Percentiles rank a stretch among this genome's conserved stretches.
phyloP scores from a whole-genome alignment of 1,139 yeast species.

The Petasospora rhodanensis region DNA sequence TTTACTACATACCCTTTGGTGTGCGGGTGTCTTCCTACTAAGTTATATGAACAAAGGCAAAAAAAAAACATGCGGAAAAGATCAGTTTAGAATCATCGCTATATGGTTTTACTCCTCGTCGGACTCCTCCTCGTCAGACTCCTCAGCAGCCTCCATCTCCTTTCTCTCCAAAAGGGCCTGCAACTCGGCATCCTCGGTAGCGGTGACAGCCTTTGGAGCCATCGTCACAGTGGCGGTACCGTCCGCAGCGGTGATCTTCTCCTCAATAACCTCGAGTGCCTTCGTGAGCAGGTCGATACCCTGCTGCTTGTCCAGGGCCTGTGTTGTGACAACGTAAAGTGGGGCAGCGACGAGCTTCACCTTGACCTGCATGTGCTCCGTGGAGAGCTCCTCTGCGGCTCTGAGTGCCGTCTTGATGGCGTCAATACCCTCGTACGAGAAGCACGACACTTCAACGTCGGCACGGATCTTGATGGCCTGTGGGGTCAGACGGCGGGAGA shows the following conservation, averaged over 20 bases:
- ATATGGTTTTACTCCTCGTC: constrained; percentile 14
- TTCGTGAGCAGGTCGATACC: constrained; percentile 76
- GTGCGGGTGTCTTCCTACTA: neutral
- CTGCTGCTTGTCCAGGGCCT: constrained; percentile 84
- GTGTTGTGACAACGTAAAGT: constrained; percentile 86
- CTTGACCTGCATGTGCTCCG: constrained; percentile 81
- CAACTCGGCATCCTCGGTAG: constrained; percentile 96
- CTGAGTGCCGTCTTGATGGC: constrained; percentile 88
- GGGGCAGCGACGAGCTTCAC: constrained; percentile 98
- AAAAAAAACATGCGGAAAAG: too few relatives aligned
- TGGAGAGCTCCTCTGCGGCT: constrained; percentile 81
- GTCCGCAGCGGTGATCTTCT: constrained; percentile 65
- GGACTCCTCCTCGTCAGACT: constrained; percentile 24
- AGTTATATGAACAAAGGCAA: too few relatives aligned
- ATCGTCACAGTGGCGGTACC: constrained; percentile 91
- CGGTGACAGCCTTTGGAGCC: constrained; percentile 99
- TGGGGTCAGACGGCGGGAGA: constrained; percentile 91
- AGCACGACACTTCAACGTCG: constrained; percentile 95
- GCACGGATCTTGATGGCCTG: constrained; percentile 98
- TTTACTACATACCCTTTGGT: neutral
- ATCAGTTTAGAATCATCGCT: neutral
- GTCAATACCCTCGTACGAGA: constrained; percentile 95
- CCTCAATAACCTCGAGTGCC: constrained; percentile 74
- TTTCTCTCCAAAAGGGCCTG: constrained; percentile 85
- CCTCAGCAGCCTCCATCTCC: constrained; percentile 58